phyloP scores from a whole-genome alignment of 176 grass and related monocot genomes.

The Microstegium vimineum region DNA sequence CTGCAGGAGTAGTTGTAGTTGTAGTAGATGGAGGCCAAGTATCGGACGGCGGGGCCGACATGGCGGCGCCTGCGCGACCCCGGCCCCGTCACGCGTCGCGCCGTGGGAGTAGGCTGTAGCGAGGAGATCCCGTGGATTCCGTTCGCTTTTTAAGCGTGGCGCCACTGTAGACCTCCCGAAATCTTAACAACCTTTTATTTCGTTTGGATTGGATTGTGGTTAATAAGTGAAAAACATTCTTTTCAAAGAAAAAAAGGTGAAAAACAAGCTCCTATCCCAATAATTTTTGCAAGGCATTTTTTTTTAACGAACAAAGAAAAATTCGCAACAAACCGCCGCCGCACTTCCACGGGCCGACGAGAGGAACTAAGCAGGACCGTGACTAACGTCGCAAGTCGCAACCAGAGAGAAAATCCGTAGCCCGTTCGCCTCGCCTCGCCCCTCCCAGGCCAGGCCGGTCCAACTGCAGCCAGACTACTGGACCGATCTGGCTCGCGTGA shows the following conservation, averaged over 20 bases:
- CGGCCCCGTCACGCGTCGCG: neutral
- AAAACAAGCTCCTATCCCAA: neutral
- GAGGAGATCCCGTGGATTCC: neutral
- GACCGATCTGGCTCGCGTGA: neutral
- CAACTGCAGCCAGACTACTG: neutral
- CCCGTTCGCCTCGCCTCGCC: no score
- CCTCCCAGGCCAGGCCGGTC: neutral
- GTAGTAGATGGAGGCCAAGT: neutral
- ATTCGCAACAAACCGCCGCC: neutral
- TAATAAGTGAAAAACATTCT: neutral
- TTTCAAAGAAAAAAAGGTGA: no score
- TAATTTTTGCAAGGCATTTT: neutral
- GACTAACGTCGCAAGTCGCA: neutral
- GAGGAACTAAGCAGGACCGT: neutral
- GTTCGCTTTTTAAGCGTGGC: constrained; percentile 12
- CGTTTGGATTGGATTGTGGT: neutral
- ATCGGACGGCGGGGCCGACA: neutral
- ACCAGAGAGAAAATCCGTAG: neutral
- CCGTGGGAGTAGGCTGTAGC: neutral
- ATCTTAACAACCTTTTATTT: neutral
- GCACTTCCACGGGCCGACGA: neutral
- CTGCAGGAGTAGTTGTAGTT: neutral
- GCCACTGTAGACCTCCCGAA: neutral
- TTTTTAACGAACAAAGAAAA: neutral
- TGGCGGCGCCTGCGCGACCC: neutral